phyloP scores from a whole-genome alignment of 257 asterid genomes.

The Coffea eugenioides region DNA sequence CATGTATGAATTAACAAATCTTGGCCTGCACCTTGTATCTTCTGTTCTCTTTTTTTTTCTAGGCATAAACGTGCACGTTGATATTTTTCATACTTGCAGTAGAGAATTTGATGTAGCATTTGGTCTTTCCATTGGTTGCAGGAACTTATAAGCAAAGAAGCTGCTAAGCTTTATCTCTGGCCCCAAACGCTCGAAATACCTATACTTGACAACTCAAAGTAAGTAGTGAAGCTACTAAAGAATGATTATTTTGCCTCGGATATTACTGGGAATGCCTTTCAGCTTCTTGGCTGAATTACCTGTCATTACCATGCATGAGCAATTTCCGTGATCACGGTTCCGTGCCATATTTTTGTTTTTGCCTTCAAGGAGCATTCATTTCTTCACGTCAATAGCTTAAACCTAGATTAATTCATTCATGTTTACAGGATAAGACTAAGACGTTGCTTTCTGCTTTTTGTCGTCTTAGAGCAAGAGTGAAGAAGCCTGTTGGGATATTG shows the following conservation, averaged over 20 bases:
- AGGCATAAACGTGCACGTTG: not conserved
- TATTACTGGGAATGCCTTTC: not conserved
- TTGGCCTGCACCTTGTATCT: not conserved
- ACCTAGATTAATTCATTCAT: not conserved
- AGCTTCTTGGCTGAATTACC: not conserved
- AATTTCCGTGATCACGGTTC: not conserved
- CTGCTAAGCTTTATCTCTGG: slow-evolving; percentile 66
- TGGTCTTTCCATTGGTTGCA: slow-evolving; percentile 23
- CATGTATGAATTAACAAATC: not conserved
- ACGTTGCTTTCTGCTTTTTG: not conserved
- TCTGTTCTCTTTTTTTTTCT: not conserved
- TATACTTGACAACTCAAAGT: slow-evolving; percentile 69
- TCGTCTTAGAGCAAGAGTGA: slow-evolving; percentile 54
- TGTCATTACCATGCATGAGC: not conserved
- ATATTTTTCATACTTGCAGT: not conserved
- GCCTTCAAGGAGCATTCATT: too few species aligned
- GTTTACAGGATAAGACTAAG: not conserved
- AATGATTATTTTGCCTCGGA: not conserved
- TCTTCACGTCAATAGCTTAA: not conserved
- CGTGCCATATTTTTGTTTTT: slow-evolving; percentile 12
- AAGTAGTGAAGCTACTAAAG: slow-evolving; percentile 30
- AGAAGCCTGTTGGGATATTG: slow-evolving; percentile 84
- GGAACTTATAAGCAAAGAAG: slow-evolving; percentile 56
- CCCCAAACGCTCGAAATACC: slow-evolving; percentile 62
- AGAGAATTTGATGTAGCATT: not conserved